Conservation (phyloP, 352 stramenopile genomes). For the Phytophthora cryptogea region DNA sequence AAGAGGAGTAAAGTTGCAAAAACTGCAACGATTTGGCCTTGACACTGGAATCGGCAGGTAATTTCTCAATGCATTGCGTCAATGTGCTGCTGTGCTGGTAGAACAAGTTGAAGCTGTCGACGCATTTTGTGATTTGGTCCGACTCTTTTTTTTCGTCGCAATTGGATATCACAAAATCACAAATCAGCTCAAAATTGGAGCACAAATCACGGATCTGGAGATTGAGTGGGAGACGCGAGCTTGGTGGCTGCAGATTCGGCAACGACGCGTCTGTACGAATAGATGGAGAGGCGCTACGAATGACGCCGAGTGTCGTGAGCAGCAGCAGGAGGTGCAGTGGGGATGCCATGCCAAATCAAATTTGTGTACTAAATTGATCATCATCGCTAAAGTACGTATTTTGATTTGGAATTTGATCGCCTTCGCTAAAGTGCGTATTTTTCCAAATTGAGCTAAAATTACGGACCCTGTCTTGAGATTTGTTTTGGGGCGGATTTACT, state of each 20-base stretch:
- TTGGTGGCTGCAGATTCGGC: slow-evolving; percentile 4
- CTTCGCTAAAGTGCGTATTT: too few species aligned
- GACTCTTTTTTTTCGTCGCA: slow-evolving; percentile 26
- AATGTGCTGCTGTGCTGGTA: slow-evolving; percentile 45
- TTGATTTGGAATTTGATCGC: too few species aligned
- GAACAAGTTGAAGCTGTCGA: slow-evolving; percentile 60
- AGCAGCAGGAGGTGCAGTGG: slow-evolving; percentile 6
- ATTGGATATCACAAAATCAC: slow-evolving; percentile 42
- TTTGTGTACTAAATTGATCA: too few species aligned
- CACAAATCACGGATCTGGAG: slow-evolving; percentile 37
- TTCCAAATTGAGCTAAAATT: too few species aligned
- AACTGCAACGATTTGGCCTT: slow-evolving; percentile 36
- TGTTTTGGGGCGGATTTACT: too few species aligned
- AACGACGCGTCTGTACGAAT: not conserved
- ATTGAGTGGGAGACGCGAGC: not conserved
- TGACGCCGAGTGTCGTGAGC: slow-evolving; percentile 3
- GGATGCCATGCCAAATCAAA: not conserved
- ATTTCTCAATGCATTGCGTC: slow-evolving; percentile 36
- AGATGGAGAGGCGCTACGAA: not conserved
- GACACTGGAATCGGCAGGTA: slow-evolving; percentile 10
- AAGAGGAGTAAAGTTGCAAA: slow-evolving; percentile 45
- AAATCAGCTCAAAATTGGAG: slow-evolving; percentile 44
- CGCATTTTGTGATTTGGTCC: slow-evolving; percentile 32
- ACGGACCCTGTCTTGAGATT: too few species aligned
- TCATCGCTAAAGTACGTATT: too few species aligned